Percentiles rank a stretch among this genome's conserved stretches.
These are phyloP conservation scores for Sonneratia alba DNA, from an alignment of 345 rosid species.

Conservation along the genomic window DNA sequence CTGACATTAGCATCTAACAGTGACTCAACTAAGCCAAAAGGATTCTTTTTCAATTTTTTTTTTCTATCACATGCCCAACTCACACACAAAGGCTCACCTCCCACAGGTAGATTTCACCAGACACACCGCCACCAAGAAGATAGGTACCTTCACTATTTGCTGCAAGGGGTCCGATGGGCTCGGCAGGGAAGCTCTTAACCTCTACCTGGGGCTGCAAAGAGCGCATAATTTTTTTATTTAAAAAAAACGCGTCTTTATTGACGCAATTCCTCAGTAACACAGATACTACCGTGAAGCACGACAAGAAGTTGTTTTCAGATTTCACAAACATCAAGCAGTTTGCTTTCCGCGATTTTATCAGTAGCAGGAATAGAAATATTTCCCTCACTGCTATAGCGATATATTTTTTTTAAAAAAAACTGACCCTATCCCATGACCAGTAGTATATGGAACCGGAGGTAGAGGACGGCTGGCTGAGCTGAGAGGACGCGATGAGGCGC, in stretches of 20 bases:
- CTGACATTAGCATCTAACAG: conserved; percentile 1
- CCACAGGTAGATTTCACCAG: conserved; percentile 69
- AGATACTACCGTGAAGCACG: neutral
- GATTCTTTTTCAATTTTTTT: neutral
- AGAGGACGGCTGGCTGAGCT: conserved; percentile 47
- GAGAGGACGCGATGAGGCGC: conserved; percentile 62
- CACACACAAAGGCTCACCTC: conserved; percentile 34
- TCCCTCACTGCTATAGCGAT: neutral
- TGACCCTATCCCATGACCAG: conserved; percentile 75
- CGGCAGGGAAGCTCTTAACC: conserved; percentile 67
- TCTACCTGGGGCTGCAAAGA: conserved; percentile 61
- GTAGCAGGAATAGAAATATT: neutral
- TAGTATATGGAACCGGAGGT: conserved; percentile 54
- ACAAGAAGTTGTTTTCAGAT: neutral
- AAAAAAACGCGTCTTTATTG: neutral
- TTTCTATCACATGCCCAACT: neutral
- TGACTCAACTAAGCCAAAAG: neutral
- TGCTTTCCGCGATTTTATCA: neutral
- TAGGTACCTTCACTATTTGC: conserved; percentile 71
- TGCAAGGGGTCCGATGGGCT: conserved; percentile 53
- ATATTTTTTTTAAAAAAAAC: conserved; percentile 2
- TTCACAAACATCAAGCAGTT: neutral
- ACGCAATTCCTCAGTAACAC: conserved; percentile 12
- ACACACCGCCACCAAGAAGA: conserved; percentile 67
- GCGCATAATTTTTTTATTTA: neutral